Evolutionary conservation across 106 monocot genomes (phyloP).

Genomic region (Apostasia ramifera): DNA sequence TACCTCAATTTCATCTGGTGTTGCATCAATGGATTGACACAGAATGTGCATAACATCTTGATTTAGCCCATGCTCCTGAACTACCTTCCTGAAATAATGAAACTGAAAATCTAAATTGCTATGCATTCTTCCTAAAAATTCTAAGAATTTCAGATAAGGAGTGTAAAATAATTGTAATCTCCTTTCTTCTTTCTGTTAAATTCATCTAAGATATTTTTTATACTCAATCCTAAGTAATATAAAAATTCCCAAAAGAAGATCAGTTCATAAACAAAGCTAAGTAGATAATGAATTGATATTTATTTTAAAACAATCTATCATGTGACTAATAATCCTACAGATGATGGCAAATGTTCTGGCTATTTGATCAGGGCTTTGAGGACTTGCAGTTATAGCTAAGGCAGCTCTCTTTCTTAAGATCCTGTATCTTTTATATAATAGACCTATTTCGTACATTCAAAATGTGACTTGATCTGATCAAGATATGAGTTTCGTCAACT

Average conservation of each 20-base stretch:
- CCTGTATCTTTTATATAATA: no score
- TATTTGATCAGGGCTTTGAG: no score
- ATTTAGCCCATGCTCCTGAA: slow-evolving; percentile 64
- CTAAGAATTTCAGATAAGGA: neutral
- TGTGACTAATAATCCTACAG: neutral
- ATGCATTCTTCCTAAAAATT: neutral
- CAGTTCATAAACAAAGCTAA: neutral
- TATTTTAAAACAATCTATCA: slow-evolving; percentile 2
- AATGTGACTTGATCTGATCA: no score
- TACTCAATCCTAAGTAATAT: neutral
- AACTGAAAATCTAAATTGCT: neutral
- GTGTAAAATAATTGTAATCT: neutral
- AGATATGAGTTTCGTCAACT: no score
- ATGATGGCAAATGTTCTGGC: no score
- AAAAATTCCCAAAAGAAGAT: neutral
- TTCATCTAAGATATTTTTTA: neutral
- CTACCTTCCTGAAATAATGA: slow-evolving; percentile 48
- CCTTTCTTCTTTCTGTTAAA: neutral
- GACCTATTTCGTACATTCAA: no score
- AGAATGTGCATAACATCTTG: slow-evolving; percentile 55
- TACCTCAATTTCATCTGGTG: slow-evolving; percentile 69
- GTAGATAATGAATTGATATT: neutral
- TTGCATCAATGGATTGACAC: slow-evolving; percentile 60
- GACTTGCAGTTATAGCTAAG: no score
- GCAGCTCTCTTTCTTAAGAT: no score